Evolutionary conservation across 306 rosid species (phyloP).

Genomic region (peach (Prunus persica)): Prunus_persica_NCBIv2 NC_034011.1:20134501-20135000

Average conservation of each 20-base stretch:
- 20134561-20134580: background rate
- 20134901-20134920: background rate
- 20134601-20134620: background rate
- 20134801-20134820: slow-evolving; percentile 76
- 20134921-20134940: background rate
- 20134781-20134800: slow-evolving; percentile 80
- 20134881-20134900: background rate
- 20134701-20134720: background rate
- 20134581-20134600: background rate
- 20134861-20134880: background rate
- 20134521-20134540: background rate
- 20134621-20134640: background rate
- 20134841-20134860: slow-evolving; percentile 32
- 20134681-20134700: background rate
- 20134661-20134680: background rate
- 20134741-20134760: background rate
- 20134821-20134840: slow-evolving; percentile 69
- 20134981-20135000: slow-evolving; percentile 55
- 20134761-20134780: slow-evolving; percentile 16
- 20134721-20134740: background rate
- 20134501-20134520: background rate
- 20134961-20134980: slow-evolving; percentile 44
- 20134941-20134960: slow-evolving; percentile 20
- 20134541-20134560: background rate
- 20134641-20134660: background rate